These are phyloP conservation scores for Ceratobasidium theobromae DNA, from an alignment of 1,284 basidiomycete genomes.

Conservation along the genomic window DNA sequence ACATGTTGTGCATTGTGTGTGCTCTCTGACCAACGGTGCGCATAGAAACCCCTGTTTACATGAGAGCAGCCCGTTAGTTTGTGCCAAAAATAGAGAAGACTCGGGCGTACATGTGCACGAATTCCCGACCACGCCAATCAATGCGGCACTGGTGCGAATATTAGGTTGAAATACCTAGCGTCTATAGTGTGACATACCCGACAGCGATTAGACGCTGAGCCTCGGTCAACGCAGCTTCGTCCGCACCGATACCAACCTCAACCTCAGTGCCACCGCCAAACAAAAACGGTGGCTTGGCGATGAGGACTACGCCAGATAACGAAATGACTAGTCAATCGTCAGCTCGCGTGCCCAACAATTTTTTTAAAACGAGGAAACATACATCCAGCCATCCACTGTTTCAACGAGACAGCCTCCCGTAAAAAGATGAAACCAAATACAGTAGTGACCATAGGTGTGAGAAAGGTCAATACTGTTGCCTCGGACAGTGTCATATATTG, in stretches of 20 bases:
- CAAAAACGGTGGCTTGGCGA: conserved; percentile 37
- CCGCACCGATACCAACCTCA: neutral
- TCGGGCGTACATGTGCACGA: conserved; percentile 35
- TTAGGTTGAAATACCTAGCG: neutral
- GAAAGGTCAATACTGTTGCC: conserved; percentile 33
- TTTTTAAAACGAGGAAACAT: neutral
- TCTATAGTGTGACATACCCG: conserved; percentile 30
- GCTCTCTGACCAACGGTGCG: conserved; percentile 48
- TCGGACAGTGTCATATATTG: conserved; percentile 36
- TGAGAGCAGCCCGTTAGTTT: neutral
- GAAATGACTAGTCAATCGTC: conserved; percentile 39
- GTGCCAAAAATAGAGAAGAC: neutral
- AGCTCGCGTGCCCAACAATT: neutral
- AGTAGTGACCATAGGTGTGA: conserved; percentile 68
- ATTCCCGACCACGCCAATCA: conserved; percentile 39
- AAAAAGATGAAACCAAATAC: conserved; percentile 68
- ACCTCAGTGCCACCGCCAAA: neutral
- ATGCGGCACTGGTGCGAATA: conserved; percentile 33
- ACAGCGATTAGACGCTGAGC: conserved; percentile 39
- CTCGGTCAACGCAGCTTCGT: conserved; percentile 33
- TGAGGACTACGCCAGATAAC: conserved; percentile 47
- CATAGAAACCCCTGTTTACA: conserved; percentile 44
- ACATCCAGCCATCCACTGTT: conserved; percentile 50
- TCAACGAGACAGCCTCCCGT: conserved; percentile 60
- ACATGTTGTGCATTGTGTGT: conserved; percentile 49